A percentile compares a stretch with the other conserved stretches of the same genome.
These are phyloP conservation scores for Hanseniaspora gamundiae DNA, from an alignment of 1,139 yeast species.

Conservation along the genomic window DNA sequence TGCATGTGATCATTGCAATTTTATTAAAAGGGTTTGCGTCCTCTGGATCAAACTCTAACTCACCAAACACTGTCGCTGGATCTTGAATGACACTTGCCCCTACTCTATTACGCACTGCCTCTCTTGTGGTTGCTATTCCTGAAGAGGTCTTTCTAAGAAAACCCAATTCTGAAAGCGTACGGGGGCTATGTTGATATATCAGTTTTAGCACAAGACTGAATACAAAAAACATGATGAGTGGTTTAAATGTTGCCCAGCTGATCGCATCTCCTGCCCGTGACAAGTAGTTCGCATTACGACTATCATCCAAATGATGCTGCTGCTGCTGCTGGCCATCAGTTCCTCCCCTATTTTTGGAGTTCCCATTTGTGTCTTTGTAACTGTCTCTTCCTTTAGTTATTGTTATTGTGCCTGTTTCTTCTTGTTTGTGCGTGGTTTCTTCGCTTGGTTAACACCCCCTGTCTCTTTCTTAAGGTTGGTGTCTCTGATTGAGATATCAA, in stretches of 20 bases:
- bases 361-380: too few relatives aligned
- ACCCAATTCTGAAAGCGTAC: neutral
- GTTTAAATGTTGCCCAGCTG: neutral
- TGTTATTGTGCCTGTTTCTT: too few relatives aligned
- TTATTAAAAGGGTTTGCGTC: conserved; percentile 15
- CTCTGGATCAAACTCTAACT: conserved; percentile 13
- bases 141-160: neutral
- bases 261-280: too few relatives aligned
- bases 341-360: too few relatives aligned
- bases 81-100: neutral
- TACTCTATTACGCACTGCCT: neutral
- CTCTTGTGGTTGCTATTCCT: neutral
- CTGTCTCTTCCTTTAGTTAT: too few relatives aligned
- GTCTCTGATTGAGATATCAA: too few relatives aligned
- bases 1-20: conserved; percentile 11
- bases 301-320: too few relatives aligned
- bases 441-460: too few relatives aligned
- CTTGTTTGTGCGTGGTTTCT: too few relatives aligned
- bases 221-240: neutral
- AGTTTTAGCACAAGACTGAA: neutral
- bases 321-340: too few relatives aligned
- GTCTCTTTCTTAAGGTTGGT: too few relatives aligned
- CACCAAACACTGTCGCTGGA: conserved; percentile 9
- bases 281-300: too few relatives aligned
- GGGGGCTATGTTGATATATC: neutral